Percentiles rank a stretch among this genome's conserved stretches.
These are phyloP conservation scores for Beta corolliflora DNA, from an alignment of 179 eudicot genomes.

Conservation along the genomic window DNA sequence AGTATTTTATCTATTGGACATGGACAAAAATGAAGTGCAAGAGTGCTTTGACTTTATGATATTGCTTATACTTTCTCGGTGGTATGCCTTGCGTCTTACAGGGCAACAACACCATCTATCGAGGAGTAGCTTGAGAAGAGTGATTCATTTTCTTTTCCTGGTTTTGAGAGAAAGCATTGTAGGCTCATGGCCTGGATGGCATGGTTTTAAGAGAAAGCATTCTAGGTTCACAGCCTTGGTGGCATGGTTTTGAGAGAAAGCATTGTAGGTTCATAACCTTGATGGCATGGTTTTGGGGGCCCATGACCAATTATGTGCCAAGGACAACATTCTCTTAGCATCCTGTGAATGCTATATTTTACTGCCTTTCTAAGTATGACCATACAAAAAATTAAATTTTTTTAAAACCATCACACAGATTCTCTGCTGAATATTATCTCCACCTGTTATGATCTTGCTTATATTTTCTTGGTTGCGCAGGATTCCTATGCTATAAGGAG, in stretches of 20 bases:
- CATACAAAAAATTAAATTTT: no score
- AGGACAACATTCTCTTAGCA: not conserved
- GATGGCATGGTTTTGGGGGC: not conserved
- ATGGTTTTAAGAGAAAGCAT: not conserved
- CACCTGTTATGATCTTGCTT: conserved; percentile 20
- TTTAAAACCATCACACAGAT: not conserved
- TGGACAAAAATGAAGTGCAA: no score
- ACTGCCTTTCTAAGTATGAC: not conserved
- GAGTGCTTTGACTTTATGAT: no score
- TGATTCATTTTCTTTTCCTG: not conserved
- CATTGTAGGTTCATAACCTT: not conserved
- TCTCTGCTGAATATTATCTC: not conserved
- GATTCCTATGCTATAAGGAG: conserved; percentile 89
- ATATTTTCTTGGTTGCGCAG: conserved; percentile 35
- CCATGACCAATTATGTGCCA: not conserved
- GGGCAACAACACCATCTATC: not conserved
- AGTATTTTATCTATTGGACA: no score
- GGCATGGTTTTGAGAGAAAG: no score
- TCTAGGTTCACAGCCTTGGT: not conserved
- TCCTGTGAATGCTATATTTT: not conserved
- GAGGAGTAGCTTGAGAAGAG: not conserved
- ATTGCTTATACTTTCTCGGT: not conserved
- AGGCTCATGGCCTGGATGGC: not conserved
- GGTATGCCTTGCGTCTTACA: not conserved
- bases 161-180: not conserved